Evolutionary conservation across 805 yeast species (phyloP).

Genomic region (Suhomyces sp.): DNA sequence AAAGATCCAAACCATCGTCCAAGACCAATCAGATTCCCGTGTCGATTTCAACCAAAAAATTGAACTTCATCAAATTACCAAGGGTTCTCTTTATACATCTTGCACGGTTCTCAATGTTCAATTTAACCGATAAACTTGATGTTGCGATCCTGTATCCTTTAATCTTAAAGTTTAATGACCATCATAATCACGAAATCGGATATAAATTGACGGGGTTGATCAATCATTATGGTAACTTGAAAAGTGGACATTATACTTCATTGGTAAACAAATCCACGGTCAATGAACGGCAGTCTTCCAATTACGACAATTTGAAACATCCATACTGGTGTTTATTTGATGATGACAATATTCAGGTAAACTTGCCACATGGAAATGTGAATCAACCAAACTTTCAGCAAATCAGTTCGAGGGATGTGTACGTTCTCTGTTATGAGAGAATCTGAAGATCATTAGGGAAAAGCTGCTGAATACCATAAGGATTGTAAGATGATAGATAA

Average conservation of each 20-base stretch:
- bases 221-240: slow-evolving; percentile 67
- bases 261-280: slow-evolving; percentile 49
- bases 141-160: slow-evolving; percentile 57
- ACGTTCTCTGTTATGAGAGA: slow-evolving; percentile 65
- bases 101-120: slow-evolving; percentile 46
- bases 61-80: slow-evolving; percentile 36
- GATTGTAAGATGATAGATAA: too few relatives aligned
- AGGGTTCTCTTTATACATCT: slow-evolving; percentile 40
- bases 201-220: slow-evolving; percentile 64
- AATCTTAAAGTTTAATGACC: slow-evolving; percentile 46
- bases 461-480: too few relatives aligned
- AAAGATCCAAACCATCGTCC: slow-evolving; percentile 8
- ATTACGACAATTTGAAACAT: slow-evolving; percentile 26
- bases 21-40: slow-evolving; percentile 1
- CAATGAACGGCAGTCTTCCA: slow-evolving; percentile 4
- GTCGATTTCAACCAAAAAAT: slow-evolving; percentile 24
- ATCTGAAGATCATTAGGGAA: too few relatives aligned
- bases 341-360: slow-evolving; percentile 57
- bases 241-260: slow-evolving; percentile 77
- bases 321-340: slow-evolving; percentile 75
- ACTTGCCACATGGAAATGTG: slow-evolving; percentile 47
- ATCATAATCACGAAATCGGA: slow-evolving; percentile 30
- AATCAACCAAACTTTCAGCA: slow-evolving; percentile 28
- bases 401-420: slow-evolving; percentile 57
- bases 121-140: slow-evolving; percentile 51